phyloP scores from a whole-genome alignment of 495 filamentous ascomycete species.

The Penicillium salamii region DNA sequence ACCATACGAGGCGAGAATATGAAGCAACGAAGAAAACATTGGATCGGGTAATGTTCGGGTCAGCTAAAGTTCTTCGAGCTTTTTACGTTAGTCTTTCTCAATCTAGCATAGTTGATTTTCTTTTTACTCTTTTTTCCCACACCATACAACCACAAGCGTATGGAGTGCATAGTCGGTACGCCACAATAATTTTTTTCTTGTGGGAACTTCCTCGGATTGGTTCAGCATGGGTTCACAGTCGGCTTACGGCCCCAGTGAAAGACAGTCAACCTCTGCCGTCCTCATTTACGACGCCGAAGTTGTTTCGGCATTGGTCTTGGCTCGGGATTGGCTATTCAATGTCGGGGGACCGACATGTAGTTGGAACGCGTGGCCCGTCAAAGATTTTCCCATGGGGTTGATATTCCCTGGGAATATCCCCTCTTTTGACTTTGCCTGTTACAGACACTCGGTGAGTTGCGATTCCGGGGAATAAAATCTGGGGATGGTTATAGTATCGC shows the following conservation, averaged over 20 bases:
- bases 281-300: not conserved
- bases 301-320: conserved; percentile 9
- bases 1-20: not conserved
- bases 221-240: not conserved
- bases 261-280: not conserved
- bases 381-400: conserved; percentile 8
- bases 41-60: not conserved
- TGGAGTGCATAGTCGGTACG: not conserved
- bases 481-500: conserved; percentile 4
- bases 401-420: not conserved
- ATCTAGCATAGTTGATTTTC: conserved; percentile 1
- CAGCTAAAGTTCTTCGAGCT: not conserved
- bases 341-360: conserved; percentile 9
- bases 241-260: conserved; percentile 1
- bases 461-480: conserved; percentile 14
- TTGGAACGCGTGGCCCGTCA: conserved; percentile 8
- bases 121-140: conserved; percentile 1
- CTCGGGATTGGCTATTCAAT: not conserved
- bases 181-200: conserved; percentile 3
- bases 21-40: not conserved
- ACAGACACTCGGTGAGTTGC: conserved; percentile 16
- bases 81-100: not conserved
- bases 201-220: not conserved
- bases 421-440: conserved; percentile 12
- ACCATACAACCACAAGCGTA: conserved; percentile 4